phyloP scores from a whole-genome alignment of 1,284 basidiomycete genomes.

The Takashimella tepidaria region DNA sequence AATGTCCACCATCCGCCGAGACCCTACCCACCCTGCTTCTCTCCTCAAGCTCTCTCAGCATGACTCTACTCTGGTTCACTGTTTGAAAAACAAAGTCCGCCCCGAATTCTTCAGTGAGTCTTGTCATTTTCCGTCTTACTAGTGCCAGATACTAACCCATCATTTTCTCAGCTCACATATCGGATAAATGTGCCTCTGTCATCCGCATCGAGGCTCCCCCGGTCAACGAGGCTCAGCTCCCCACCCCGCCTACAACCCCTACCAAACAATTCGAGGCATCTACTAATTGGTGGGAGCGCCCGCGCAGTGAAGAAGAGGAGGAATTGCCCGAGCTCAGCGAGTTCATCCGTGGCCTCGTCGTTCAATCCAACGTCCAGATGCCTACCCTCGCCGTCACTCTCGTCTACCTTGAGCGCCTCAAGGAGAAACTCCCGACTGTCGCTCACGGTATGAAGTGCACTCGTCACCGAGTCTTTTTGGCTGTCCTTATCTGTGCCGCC shows the following conservation, averaged over 20 bases:
- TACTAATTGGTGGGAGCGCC: slow-evolving; percentile 45
- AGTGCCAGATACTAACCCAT: slow-evolving; percentile 9
- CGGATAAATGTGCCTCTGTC: slow-evolving; percentile 35
- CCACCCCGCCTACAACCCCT: slow-evolving; percentile 59
- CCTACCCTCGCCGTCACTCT: slow-evolving; percentile 90
- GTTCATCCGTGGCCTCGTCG: slow-evolving; percentile 80
- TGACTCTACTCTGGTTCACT: slow-evolving; percentile 57
- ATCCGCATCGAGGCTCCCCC: slow-evolving; percentile 31
- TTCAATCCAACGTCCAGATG: slow-evolving; percentile 83
- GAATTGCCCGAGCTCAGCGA: slow-evolving; percentile 66
- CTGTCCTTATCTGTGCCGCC: slow-evolving; percentile 88
- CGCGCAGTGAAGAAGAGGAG: slow-evolving; percentile 29
- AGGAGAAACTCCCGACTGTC: slow-evolving; percentile 71
- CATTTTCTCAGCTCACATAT: slow-evolving; percentile 50
- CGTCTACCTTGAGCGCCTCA: slow-evolving; percentile 85
- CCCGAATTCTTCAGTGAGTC: slow-evolving; percentile 65
- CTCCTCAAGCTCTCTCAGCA: slow-evolving; percentile 62
- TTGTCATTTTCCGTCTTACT: neutral
- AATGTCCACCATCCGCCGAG: slow-evolving; percentile 12
- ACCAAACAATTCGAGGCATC: slow-evolving; percentile 43
- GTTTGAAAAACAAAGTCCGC: slow-evolving; percentile 38
- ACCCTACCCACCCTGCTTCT: slow-evolving; percentile 54
- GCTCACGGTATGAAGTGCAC: slow-evolving; percentile 68
- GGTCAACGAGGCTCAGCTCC: slow-evolving; percentile 21
- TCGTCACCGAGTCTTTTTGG: slow-evolving; percentile 90